Percentiles rank a stretch among this genome's conserved stretches.
Conservation (phyloP, 805 yeast species). For the Nakazawaea anatomiae region DNA sequence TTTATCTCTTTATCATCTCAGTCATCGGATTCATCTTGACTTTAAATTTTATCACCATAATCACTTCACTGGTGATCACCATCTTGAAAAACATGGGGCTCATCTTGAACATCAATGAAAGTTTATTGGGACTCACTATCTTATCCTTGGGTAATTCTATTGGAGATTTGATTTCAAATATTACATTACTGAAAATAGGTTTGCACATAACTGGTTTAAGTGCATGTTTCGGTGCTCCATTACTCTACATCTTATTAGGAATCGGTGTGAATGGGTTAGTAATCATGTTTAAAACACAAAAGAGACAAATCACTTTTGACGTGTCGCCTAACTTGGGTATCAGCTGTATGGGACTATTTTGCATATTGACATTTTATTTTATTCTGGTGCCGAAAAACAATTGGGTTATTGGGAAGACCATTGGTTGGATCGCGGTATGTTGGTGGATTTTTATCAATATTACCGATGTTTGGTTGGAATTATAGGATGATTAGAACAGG, state of each 20-base stretch:
- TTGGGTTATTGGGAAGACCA: constrained; percentile 37
- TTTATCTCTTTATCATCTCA: constrained; percentile 13
- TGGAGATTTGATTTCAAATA: constrained; percentile 46
- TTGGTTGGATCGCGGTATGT: constrained; percentile 29
- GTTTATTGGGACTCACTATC: constrained; percentile 40
- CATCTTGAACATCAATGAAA: constrained; percentile 38
- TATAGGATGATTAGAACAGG: too few species aligned
- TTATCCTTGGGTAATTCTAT: constrained; percentile 46
- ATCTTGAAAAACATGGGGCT: constrained; percentile 38
- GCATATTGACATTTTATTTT: constrained; percentile 31
- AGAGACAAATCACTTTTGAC: constrained; percentile 24
- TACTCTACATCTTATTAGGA: constrained; percentile 42
- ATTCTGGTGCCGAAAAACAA: constrained; percentile 36
- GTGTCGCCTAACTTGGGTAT: constrained; percentile 31
- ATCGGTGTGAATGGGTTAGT: constrained; percentile 41
- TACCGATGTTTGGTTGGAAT: constrained; percentile 13
- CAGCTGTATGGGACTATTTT: constrained; percentile 34
- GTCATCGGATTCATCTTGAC: constrained; percentile 23
- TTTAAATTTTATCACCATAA: constrained; percentile 21
- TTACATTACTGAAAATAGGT: constrained; percentile 32
- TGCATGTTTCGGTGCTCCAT: constrained; percentile 51
- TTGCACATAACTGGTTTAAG: constrained; percentile 39
- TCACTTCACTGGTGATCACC: constrained; percentile 23
- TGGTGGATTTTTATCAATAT: constrained; percentile 25
- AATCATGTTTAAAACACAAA: constrained; percentile 13